Conservation (phyloP, 1,284 basidiomycete genomes). For the Cryptococcus sp. region DNA sequence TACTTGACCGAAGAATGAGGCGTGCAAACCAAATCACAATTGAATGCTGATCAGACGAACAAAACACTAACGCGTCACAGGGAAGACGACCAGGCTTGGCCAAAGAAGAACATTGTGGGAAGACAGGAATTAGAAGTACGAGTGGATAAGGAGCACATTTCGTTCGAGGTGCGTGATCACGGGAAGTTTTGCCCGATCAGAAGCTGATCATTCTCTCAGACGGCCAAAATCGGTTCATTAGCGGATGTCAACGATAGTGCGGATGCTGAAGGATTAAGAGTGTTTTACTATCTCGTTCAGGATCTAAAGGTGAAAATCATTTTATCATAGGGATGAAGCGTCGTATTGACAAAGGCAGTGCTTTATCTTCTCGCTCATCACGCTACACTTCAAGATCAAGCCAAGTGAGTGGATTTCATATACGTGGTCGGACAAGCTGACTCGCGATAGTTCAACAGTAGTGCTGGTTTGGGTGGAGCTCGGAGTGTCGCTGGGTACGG, state of each 20-base stretch:
- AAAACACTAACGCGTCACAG: conserved; percentile 50
- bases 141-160: conserved; percentile 90
- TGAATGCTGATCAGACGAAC: background rate
- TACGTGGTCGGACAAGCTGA: background rate
- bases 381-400: conserved; percentile 99
- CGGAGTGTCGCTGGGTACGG: no score
- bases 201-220: conserved; percentile 53
- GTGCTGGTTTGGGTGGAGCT: background rate
- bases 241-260: conserved; percentile 96
- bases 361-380: conserved; percentile 94
- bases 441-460: conserved; percentile 3
- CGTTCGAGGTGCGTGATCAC: conserved; percentile 72
- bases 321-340: background rate
- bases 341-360: conserved; percentile 56
- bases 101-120: conserved; percentile 96
- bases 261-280: conserved; percentile 94
- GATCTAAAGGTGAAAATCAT: conserved; percentile 73
- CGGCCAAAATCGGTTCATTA: conserved; percentile 93
- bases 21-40: background rate
- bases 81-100: conserved; percentile 98
- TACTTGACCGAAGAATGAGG: background rate
- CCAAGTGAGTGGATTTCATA: conserved; percentile 55
- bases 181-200: background rate
- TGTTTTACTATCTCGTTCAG: conserved; percentile 98
- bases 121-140: conserved; percentile 96